Percentiles rank a stretch among this genome's conserved stretches.
These are phyloP conservation scores for Wickerhamiella occidentalis DNA, from an alignment of 805 yeast species.

Conservation along the genomic window DNA sequence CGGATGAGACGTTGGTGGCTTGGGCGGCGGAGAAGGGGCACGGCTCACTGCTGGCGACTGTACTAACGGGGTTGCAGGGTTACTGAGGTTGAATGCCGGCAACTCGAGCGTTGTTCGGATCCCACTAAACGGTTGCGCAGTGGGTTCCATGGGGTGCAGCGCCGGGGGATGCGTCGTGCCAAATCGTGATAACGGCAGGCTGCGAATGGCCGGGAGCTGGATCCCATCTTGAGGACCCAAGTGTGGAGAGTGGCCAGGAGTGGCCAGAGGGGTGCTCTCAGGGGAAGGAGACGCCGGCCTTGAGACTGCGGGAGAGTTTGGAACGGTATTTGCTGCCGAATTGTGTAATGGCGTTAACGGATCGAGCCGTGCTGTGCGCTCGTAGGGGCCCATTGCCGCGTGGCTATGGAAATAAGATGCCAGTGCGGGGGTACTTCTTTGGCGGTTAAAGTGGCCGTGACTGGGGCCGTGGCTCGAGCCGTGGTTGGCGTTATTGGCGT, in stretches of 20 bases:
- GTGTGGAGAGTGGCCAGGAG: slow-evolving; percentile 37
- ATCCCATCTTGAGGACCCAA: slow-evolving; percentile 30
- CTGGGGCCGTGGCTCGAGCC: too few species aligned
- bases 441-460: slow-evolving; percentile 2
- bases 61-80: slow-evolving; percentile 11
- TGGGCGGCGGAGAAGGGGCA: slow-evolving; percentile 15
- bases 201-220: slow-evolving; percentile 30
- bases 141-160: slow-evolving; percentile 13
- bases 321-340: slow-evolving; percentile 35
- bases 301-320: slow-evolving; percentile 32
- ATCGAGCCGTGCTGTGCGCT: slow-evolving; percentile 7
- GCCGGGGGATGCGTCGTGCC: slow-evolving; percentile 7
- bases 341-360: slow-evolving; percentile 2
- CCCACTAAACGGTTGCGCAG: slow-evolving; percentile 11
- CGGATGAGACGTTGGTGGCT: neutral
- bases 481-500: neutral
- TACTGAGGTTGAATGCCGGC: slow-evolving; percentile 5
- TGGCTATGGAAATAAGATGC: slow-evolving; percentile 11
- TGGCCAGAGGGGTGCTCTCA: slow-evolving; percentile 34
- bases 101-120: slow-evolving; percentile 12
- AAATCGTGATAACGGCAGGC: slow-evolving; percentile 23
- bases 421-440: slow-evolving; percentile 13
- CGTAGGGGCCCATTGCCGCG: slow-evolving; percentile 12
- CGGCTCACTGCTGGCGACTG: slow-evolving; percentile 12
- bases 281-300: slow-evolving; percentile 32